Evolutionary conservation across 305 asterid genomes (phyloP).

Genomic region (Ilex paraguariensis): DNA sequence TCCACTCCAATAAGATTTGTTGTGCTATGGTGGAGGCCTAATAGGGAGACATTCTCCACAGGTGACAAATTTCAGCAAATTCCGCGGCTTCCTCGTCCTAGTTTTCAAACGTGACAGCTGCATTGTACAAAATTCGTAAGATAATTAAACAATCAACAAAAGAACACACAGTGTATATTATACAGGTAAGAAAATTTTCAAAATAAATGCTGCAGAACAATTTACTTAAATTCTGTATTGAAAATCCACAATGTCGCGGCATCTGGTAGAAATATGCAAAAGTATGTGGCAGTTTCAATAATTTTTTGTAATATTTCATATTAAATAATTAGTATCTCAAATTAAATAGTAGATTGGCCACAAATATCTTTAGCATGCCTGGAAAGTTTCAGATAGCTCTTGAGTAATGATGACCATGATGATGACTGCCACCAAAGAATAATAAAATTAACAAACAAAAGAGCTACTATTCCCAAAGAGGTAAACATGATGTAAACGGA

Average conservation of each 20-base stretch:
- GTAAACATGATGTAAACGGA: too few relatives aligned
- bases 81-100: constrained; percentile 57
- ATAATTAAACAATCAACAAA: too few relatives aligned
- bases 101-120: constrained; percentile 76
- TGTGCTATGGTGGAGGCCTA: constrained; percentile 25
- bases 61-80: constrained; percentile 60
- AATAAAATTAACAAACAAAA: too few relatives aligned
- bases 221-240: background rate
- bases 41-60: constrained; percentile 79
- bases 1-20: too few relatives aligned
- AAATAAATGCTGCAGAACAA: background rate
- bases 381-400: too few relatives aligned
- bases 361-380: too few relatives aligned
- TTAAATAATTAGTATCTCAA: too few relatives aligned
- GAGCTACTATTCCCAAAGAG: too few relatives aligned
- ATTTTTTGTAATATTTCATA: too few relatives aligned
- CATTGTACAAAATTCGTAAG: constrained; percentile 7
- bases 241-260: background rate
- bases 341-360: too few relatives aligned
- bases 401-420: too few relatives aligned
- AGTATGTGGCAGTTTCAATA: background rate
- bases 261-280: background rate
- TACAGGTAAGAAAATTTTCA: background rate
- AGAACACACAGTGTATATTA: background rate
- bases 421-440: too few relatives aligned